Base-by-base conservation (phyloP, 2,329 filamentous ascomycete genomes). In the Penicillium capsulatum region DNA sequence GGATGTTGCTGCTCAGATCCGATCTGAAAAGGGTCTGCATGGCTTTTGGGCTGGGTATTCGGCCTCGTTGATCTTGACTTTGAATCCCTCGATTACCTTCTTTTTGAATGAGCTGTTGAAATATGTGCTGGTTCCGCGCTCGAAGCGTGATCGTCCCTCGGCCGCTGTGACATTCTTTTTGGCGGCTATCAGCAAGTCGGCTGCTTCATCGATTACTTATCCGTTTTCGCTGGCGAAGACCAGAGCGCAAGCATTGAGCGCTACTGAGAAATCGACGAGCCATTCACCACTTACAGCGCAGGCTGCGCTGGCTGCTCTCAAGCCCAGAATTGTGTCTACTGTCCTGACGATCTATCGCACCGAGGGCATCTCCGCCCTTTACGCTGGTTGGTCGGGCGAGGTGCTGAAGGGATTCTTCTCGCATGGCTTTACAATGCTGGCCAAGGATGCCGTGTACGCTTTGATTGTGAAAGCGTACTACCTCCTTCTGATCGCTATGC, bases 1-100 rank as follows among this genome's bases (percentile, higher is more conserved):
- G 17, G 73, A 83, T 35, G 86, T 87, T 19, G 73, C 82, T 13
- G 63, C 69, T 1, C 72, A 77, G 29, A 90, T 94, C 44, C 67
- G 71, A 28, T 57, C 69, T 2, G 83, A 91, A 59, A 84, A 83
- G 51, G 88, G 89, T 0, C 44, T 89, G 7, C 59, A 71, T 31
- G 88, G 87, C 2, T 83, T 95, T 54, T 95, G 89, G 90, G 83
- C 87, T 0, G 89, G 89, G 0, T 94, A 94, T 62, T 86, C 84
- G 14, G 87, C 88, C 2, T 83, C 78, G 15, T 64, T 94, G 42
- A 74, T 95, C 27, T 68, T 94, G 35, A 90, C 89, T 1, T 71
- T 94, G 17, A 95, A 95, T 55, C 89, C 90, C 1, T 83, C 84
- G 49, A 76, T 95, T 48, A 94, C 90, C 0, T 90, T 95, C 60